A percentile compares a stretch with the other conserved stretches of the same genome.
phyloP scores from a whole-genome alignment of 176 grass and related monocot genomes.

The Chrysopogon serrulatus region DNA sequence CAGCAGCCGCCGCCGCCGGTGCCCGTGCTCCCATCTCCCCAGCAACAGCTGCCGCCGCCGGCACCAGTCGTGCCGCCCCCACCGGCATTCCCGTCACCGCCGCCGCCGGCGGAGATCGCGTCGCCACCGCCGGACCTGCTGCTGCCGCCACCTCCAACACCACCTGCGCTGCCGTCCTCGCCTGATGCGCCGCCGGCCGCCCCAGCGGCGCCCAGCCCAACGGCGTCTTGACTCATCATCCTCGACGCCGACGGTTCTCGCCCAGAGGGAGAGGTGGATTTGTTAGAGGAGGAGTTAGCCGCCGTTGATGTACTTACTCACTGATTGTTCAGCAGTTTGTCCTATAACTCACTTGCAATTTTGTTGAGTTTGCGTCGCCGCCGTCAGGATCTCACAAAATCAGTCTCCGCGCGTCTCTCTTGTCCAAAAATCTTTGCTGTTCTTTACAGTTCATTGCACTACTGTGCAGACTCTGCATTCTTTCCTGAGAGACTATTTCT shows the following conservation, averaged over 20 bases:
- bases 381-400: not conserved
- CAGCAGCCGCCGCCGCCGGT: not conserved
- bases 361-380: not conserved
- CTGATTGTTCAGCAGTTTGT: not conserved
- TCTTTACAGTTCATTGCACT: not conserved
- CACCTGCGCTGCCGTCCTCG: not conserved
- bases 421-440: not conserved
- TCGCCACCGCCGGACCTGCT: not conserved
- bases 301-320: not conserved
- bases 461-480: not conserved
- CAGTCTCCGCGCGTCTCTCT: not conserved
- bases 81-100: not conserved
- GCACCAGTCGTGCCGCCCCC: too few species aligned
- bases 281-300: not conserved
- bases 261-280: not conserved
- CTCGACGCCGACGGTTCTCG: not conserved
- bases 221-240: not conserved
- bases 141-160: not conserved
- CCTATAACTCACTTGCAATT: not conserved
- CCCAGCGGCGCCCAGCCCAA: constrained; percentile 23
- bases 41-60: too few species aligned
- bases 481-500: not conserved
- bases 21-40: not conserved
- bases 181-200: not conserved
- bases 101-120: not conserved